These are phyloP conservation scores for Hapsidospora chrysogenum DNA, from an alignment of 495 filamentous ascomycete genomes.

Conservation along the genomic window DNA sequence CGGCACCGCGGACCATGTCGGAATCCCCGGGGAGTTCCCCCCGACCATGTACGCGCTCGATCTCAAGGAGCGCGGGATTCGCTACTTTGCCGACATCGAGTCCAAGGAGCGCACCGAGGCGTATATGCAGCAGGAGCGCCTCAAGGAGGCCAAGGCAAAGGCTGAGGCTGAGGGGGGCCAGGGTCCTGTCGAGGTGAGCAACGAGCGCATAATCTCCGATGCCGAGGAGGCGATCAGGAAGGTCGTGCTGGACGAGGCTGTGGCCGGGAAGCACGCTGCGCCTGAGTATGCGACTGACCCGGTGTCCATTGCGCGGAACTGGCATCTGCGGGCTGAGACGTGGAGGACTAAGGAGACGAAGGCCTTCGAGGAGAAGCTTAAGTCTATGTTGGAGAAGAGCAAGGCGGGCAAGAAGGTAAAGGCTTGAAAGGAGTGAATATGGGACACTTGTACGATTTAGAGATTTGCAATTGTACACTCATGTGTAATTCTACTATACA, in stretches of 20 bases:
- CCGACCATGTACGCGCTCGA: background rate
- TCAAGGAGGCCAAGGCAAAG: background rate
- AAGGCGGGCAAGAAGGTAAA: conserved; percentile 1
- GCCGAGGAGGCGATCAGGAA: conserved; percentile 1
- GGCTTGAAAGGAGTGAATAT: background rate
- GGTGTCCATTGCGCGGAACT: background rate
- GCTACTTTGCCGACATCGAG: conserved; percentile 1
- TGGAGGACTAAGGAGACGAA: background rate
- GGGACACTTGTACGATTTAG: conserved; percentile 2
- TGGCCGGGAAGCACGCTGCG: conserved; percentile 2
- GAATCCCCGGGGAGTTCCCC: background rate
- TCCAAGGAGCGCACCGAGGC: background rate
- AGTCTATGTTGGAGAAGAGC: background rate
- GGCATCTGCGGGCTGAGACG: conserved; percentile 1
- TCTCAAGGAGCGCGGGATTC: background rate
- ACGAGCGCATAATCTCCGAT: background rate
- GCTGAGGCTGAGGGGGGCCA: background rate
- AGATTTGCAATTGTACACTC: no score
- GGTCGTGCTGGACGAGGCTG: background rate
- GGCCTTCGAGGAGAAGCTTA: conserved; percentile 3
- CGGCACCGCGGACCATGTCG: conserved; percentile 1
- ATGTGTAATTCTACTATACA: no score
- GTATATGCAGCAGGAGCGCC: conserved; percentile 1
- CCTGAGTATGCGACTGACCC: conserved; percentile 1
- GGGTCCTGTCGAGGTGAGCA: background rate